Conservation (phyloP, 2,329 filamentous ascomycete species). For the Sphaceloma murrayae region DNA sequence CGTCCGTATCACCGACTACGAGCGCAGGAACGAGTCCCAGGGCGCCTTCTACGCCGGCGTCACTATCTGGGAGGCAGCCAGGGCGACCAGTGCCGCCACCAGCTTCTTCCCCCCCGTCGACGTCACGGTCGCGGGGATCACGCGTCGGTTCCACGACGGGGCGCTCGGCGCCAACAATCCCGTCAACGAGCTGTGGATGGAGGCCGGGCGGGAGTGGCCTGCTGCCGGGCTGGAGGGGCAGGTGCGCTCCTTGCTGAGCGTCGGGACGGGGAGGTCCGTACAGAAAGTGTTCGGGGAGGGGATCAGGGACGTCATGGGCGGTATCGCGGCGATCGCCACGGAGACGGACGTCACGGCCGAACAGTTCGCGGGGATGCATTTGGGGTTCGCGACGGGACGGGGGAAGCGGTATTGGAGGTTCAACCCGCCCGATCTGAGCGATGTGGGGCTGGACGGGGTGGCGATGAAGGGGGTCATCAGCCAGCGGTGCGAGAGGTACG, state of each 20-base stretch:
- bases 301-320: neutral
- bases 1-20: neutral
- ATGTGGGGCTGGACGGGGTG: neutral
- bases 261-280: slow-evolving; percentile 11
- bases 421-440: neutral
- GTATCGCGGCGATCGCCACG: neutral
- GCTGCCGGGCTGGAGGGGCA: neutral
- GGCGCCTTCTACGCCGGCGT: neutral
- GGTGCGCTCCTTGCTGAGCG: neutral
- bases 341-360: slow-evolving; percentile 10
- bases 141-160: slow-evolving; percentile 22
- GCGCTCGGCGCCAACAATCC: slow-evolving; percentile 40
- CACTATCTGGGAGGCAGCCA: slow-evolving; percentile 24
- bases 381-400: neutral
- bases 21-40: neutral
- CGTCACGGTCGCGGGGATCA: neutral
- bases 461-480: neutral
- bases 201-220: neutral
- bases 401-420: neutral
- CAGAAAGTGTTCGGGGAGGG: slow-evolving; percentile 1
- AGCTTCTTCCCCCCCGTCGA: slow-evolving; percentile 26
- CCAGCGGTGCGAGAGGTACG: neutral
- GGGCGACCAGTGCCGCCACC: slow-evolving; percentile 28
- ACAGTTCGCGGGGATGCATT: neutral
- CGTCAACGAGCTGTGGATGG: neutral